A percentile compares a stretch with the other conserved stretches of the same genome.
phyloP scores from a whole-genome alignment of 495 filamentous ascomycete genomes.

The Penicillium atrosanguineum region DNA sequence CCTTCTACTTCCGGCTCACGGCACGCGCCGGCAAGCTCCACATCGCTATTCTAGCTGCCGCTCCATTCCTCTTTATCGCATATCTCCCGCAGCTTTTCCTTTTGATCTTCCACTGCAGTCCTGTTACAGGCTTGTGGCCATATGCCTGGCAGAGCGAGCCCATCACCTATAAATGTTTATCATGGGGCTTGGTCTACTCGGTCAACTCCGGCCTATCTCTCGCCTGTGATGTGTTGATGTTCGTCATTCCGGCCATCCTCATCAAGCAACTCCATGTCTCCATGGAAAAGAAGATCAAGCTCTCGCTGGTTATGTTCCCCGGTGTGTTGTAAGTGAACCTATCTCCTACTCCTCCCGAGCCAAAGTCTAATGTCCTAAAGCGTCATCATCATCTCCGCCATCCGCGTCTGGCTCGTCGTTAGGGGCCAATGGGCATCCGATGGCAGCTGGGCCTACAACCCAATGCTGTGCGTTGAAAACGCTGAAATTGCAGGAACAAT shows the following conservation, averaged over 20 bases:
- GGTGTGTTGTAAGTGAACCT: constrained; percentile 38
- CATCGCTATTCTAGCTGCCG: constrained; percentile 32
- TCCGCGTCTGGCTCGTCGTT: constrained; percentile 44
- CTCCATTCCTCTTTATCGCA: constrained; percentile 32
- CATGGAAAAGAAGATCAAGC: constrained; percentile 32
- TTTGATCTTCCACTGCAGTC: constrained; percentile 43
- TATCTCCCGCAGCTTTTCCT: constrained; percentile 44
- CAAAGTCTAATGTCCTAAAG: constrained; percentile 21
- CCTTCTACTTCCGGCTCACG: constrained; percentile 46
- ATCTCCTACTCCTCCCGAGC: too few relatives aligned
- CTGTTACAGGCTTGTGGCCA: constrained; percentile 48
- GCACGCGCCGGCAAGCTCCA: constrained; percentile 30
- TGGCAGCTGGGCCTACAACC: constrained; percentile 44
- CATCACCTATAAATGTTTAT: constrained; percentile 33
- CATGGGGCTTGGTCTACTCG: constrained; percentile 44
- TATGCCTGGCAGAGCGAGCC: constrained; percentile 39
- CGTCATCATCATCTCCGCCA: constrained; percentile 40
- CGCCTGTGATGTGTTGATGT: constrained; percentile 44
- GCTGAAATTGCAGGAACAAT: constrained; percentile 44
- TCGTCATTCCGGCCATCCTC: constrained; percentile 40
- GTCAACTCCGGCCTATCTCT: constrained; percentile 43
- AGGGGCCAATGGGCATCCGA: constrained; percentile 38
- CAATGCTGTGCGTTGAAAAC: constrained; percentile 43
- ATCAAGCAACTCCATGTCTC: constrained; percentile 37
- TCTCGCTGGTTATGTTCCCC: constrained; percentile 42